Percentiles rank a stretch among this genome's conserved stretches.
Conservation (phyloP, 148 eudicot genomes). For the Nepenthes gracilis region DNA sequence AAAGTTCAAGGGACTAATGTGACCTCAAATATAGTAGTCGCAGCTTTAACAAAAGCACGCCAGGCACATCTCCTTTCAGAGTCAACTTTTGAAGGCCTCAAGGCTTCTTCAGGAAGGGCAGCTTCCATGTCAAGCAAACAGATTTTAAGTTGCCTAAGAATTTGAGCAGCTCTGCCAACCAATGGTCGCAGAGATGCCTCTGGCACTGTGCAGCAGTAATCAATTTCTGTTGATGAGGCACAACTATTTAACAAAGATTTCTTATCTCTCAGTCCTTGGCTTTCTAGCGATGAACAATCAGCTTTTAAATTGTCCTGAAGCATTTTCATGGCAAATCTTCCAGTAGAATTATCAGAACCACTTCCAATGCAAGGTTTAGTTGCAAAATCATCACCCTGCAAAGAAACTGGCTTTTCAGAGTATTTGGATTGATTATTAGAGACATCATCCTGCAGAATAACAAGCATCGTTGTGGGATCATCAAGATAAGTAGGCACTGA, state of each 20-base stretch:
- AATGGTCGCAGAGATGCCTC: conserved; percentile 49
- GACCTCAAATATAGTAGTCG: conserved; percentile 55
- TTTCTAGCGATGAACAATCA: conserved; percentile 9
- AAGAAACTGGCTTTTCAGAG: conserved; percentile 14
- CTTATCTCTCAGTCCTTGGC: conserved; percentile 8
- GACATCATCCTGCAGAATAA: conserved; percentile 12
- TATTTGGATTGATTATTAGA: conserved; percentile 8
- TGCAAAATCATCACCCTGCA: conserved; percentile 5
- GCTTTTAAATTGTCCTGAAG: conserved; percentile 5
- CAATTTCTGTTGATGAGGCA: conserved; percentile 3
- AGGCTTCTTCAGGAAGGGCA: conserved; percentile 49
- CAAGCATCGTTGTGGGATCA: conserved; percentile 27
- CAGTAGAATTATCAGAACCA: conserved; percentile 9
- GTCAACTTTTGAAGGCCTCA: conserved; percentile 29
- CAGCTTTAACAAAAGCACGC: conserved; percentile 55
- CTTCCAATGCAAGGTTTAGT: conserved; percentile 8
- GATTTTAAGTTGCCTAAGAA: conserved; percentile 44
- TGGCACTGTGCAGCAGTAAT: conserved; percentile 24
- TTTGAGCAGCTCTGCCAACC: conserved; percentile 32
- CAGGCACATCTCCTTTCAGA: conserved; percentile 44
- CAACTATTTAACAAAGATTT: conserved; percentile 9
- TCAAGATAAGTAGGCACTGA: conserved; percentile 27
- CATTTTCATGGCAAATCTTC: conserved; percentile 4
- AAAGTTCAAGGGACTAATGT: not conserved
- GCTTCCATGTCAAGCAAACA: conserved; percentile 69